Evolutionary conservation across 495 filamentous ascomycete genomes (phyloP).

Genomic region (Aspergillus panamensis): DNA sequence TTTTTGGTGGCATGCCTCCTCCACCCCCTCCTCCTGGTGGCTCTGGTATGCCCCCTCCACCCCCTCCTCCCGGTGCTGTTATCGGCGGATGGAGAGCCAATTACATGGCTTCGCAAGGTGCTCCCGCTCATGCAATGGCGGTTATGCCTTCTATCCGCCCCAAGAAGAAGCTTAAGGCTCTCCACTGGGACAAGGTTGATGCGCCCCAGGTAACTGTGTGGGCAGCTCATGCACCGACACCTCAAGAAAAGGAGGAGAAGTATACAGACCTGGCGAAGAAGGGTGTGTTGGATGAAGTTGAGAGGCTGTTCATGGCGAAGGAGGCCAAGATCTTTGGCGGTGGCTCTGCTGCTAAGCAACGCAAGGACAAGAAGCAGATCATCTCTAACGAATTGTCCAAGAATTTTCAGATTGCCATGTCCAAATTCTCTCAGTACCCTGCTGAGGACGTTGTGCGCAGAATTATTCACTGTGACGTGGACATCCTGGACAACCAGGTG

Average conservation of each 20-base stretch:
- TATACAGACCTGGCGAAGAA: conserved; percentile 88
- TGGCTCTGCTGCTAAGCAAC: conserved; percentile 59
- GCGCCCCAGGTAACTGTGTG: conserved; percentile 91
- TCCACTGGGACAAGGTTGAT: conserved; percentile 99
- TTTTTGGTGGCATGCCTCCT: conserved; percentile 44
- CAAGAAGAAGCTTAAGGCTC: conserved; percentile 98
- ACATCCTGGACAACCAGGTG: conserved; percentile 87
- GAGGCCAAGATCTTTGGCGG: conserved; percentile 83
- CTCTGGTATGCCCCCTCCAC: conserved; percentile 49
- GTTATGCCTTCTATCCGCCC: conserved; percentile 75
- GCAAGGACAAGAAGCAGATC: conserved; percentile 94
- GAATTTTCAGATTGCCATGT: conserved; percentile 86
- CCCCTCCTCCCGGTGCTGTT: conserved; percentile 56
- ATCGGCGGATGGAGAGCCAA: conserved; percentile 53
- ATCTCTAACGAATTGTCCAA: conserved; percentile 89
- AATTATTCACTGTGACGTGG: conserved; percentile 92
- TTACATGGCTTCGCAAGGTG: conserved; percentile 46
- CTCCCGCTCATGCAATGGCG: conserved; percentile 41
- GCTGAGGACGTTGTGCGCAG: conserved; percentile 82
- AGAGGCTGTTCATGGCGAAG: conserved; percentile 95
- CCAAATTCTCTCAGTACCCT: conserved; percentile 79
- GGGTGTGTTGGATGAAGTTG: conserved; percentile 94
- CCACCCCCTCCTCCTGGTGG: conserved; percentile 55
- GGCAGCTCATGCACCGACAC: conserved; percentile 79
- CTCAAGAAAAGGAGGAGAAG: conserved; percentile 85